Conservation (phyloP, 192 early-diverging fungal genomes). For the Entomortierella beljakovae region DNA sequence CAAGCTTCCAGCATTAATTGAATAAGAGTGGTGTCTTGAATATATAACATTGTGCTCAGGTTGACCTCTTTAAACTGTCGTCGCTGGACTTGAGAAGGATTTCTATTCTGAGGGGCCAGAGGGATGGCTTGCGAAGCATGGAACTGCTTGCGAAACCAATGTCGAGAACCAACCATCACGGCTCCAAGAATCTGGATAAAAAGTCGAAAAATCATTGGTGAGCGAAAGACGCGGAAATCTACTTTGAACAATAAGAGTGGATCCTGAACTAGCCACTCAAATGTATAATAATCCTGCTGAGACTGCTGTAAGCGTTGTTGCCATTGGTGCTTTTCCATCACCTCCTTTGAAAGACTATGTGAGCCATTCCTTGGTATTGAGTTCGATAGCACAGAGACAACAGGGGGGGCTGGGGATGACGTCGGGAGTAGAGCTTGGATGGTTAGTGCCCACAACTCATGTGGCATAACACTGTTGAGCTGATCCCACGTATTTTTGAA, state of each 20-base stretch:
- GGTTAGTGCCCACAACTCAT: conserved; percentile 47
- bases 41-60: conserved; percentile 26
- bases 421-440: conserved; percentile 24
- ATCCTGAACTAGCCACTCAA: conserved; percentile 46
- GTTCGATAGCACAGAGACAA: neutral
- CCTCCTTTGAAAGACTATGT: neutral
- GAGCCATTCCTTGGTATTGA: neutral
- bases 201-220: conserved; percentile 40
- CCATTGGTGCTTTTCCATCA: neutral
- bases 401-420: neutral
- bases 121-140: conserved; percentile 15
- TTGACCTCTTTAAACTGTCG: conserved; percentile 41
- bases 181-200: conserved; percentile 53
- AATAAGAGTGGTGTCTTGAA: conserved; percentile 31
- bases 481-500: conserved; percentile 55
- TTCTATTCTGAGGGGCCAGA: conserved; percentile 6
- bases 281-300: conserved; percentile 5
- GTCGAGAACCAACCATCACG: conserved; percentile 44
- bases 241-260: conserved; percentile 45
- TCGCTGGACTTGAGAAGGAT: conserved; percentile 9
- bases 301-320: neutral
- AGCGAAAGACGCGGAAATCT: conserved; percentile 27
- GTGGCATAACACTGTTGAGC: conserved; percentile 48
- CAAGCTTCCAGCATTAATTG: conserved; percentile 41
- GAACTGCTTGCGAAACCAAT: conserved; percentile 41